Evolutionary conservation across 441 rosid genomes (phyloP).

Genomic region (Populus hybrid): DNA sequence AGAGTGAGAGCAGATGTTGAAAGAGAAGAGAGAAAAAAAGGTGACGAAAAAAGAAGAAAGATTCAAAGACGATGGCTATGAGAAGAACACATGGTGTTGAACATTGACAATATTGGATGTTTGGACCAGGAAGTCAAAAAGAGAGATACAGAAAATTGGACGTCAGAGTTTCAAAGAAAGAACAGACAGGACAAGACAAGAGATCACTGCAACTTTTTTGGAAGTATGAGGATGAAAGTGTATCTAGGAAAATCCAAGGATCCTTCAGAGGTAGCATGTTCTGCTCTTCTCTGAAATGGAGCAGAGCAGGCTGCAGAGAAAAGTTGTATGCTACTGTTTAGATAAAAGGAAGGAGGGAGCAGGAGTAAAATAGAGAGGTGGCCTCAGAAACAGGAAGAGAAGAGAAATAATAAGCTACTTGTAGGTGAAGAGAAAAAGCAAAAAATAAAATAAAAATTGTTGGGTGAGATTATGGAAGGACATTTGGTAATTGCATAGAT

Average conservation of each 20-base stretch:
- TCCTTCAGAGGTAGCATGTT: conserved; percentile 1
- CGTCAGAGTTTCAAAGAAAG: background rate
- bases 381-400: background rate
- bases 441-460: too few relatives aligned
- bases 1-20: background rate
- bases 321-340: conserved; percentile 11
- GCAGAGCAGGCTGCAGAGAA: conserved; percentile 8
- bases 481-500: background rate
- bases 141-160: too few relatives aligned
- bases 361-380: background rate
- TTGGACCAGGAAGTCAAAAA: conserved; percentile 8
- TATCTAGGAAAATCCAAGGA: conserved; percentile 1
- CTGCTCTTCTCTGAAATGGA: conserved; percentile 10
- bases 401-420: too few relatives aligned
- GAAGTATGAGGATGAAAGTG: conserved; percentile 3
- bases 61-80: conserved; percentile 32
- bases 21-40: background rate
- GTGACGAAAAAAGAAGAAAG: background rate
- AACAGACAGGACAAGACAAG: background rate
- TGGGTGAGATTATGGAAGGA: background rate
- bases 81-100: conserved; percentile 5
- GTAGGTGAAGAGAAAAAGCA: background rate
- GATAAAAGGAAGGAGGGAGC: background rate
- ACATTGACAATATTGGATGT: conserved; percentile 9
- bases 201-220: background rate